Percentiles rank a stretch among this genome's conserved stretches.
phyloP scores from a whole-genome alignment of 1,139 yeast genomes.

The Magnusiomyces clavatus region DNA sequence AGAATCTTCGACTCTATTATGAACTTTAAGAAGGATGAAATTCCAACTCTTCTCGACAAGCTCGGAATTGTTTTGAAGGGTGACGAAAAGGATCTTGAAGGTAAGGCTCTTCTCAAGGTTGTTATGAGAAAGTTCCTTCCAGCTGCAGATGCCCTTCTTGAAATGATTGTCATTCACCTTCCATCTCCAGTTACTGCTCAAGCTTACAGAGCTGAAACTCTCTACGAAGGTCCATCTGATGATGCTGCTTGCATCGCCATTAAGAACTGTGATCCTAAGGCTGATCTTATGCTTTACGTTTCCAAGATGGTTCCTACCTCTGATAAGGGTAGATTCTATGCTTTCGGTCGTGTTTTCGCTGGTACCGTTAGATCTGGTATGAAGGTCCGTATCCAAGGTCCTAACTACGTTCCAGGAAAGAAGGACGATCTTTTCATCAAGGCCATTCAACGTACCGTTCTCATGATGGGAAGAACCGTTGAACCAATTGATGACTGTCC shows the following conservation, averaged over 20 bases:
- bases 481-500: constrained; percentile 99
- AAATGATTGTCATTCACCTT: constrained; percentile 97
- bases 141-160: constrained; percentile 99
- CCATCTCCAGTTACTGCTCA: constrained; percentile 99
- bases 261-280: constrained; percentile 97
- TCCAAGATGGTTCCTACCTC: constrained; percentile 99
- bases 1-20: constrained; percentile 91
- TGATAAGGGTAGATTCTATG: constrained; percentile 99
- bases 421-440: constrained; percentile 96
- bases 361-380: constrained; percentile 99
- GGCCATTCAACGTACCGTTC: constrained; percentile 98
- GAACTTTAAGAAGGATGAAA: constrained; percentile 97
- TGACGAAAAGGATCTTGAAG: constrained; percentile 96
- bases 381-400: constrained; percentile 99
- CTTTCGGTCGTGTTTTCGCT: constrained; percentile 99
- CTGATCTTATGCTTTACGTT: constrained; percentile 98
- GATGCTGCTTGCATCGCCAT: constrained; percentile 87
- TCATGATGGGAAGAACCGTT: constrained; percentile 98
- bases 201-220: constrained; percentile 97
- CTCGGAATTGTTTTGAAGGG: constrained; percentile 85
- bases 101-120: constrained; percentile 96
- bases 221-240: constrained; percentile 98
- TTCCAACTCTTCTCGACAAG: constrained; percentile 80
- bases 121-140: constrained; percentile 99
- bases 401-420: constrained; percentile 97